Conservation (phyloP, 257 asterid species). For the Scutellaria galericulata region DNA sequence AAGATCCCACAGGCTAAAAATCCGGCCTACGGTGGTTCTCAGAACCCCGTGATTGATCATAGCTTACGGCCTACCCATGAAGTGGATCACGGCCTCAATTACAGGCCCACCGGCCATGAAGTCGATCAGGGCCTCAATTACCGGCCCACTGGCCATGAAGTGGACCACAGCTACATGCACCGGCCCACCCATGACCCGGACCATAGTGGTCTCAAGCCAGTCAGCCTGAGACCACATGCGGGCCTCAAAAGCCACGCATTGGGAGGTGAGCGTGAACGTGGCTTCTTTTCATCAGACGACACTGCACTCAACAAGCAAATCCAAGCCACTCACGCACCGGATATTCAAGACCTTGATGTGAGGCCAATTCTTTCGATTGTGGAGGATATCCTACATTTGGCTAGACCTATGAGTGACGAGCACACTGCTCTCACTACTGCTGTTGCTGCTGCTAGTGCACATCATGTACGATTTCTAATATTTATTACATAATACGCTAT, state of each 20-base stretch:
- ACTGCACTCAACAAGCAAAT: slow-evolving; percentile 36
- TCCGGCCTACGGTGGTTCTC: slow-evolving; percentile 21
- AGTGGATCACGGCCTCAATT: slow-evolving; percentile 7
- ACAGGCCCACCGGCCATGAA: background rate
- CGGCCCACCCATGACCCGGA: slow-evolving; percentile 38
- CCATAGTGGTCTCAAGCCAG: slow-evolving; percentile 21
- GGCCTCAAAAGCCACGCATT: slow-evolving; percentile 29
- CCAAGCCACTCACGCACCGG: slow-evolving; percentile 36
- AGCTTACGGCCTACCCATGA: background rate
- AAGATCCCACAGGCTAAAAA: background rate
- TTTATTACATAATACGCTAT: no score
- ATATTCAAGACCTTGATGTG: slow-evolving; percentile 27
- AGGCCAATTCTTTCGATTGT: slow-evolving; percentile 33
- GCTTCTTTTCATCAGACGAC: slow-evolving; percentile 34
- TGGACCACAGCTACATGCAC: background rate
- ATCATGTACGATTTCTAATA: no score
- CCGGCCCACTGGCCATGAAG: background rate
- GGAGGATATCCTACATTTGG: slow-evolving; percentile 33
- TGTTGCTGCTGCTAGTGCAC: no score
- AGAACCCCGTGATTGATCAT: slow-evolving; percentile 26
- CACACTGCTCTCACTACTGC: no score
- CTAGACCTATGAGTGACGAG: background rate
- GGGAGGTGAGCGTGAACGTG: slow-evolving; percentile 50
- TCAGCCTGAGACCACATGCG: background rate
- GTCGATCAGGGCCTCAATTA: slow-evolving; percentile 2